These are phyloP conservation scores for Dothistroma septosporum DNA, from an alignment of 2,329 filamentous ascomycete species.

Conservation along the genomic window DNA sequence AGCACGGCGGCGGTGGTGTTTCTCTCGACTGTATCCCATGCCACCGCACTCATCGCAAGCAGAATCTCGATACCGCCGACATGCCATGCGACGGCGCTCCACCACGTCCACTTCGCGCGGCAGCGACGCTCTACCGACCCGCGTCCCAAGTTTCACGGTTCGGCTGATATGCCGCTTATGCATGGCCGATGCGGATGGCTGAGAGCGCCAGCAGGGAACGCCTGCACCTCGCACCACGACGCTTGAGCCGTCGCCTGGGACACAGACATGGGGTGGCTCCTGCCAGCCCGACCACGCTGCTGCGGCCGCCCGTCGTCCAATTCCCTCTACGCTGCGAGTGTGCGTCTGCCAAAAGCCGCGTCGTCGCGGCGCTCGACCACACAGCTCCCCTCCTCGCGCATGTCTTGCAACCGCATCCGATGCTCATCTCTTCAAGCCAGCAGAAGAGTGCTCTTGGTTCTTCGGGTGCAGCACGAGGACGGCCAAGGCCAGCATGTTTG, in stretches of 20 bases:
- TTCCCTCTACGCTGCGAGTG: no score
- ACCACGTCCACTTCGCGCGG: background rate
- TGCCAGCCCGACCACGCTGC: constrained; percentile 2
- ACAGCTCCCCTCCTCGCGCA: background rate
- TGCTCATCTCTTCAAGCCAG: background rate
- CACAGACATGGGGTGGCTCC: constrained; percentile 3
- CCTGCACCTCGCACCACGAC: constrained; percentile 6
- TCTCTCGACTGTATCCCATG: background rate
- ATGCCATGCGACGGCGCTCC: background rate
- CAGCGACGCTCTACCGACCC: constrained; percentile 8
- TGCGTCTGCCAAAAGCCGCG: background rate
- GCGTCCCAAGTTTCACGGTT: constrained; percentile 13
- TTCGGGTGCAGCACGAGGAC: background rate
- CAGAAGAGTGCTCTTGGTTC: background rate
- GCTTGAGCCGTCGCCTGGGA: background rate
- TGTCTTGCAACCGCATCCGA: background rate
- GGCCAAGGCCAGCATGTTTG: background rate
- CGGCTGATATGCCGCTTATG: constrained; percentile 14
- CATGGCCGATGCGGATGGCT: constrained; percentile 8
- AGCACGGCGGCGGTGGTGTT: background rate
- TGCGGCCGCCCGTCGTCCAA: background rate
- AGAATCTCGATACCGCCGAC: background rate
- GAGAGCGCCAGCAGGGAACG: constrained; percentile 5
- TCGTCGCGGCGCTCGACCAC: background rate
- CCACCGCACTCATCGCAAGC: background rate